Evolutionary conservation across 768 basidiomycete genomes (phyloP), one percentile per base, ranked within the genome.

Genomic region (Dictyophora rubrovolvata): DNA sequence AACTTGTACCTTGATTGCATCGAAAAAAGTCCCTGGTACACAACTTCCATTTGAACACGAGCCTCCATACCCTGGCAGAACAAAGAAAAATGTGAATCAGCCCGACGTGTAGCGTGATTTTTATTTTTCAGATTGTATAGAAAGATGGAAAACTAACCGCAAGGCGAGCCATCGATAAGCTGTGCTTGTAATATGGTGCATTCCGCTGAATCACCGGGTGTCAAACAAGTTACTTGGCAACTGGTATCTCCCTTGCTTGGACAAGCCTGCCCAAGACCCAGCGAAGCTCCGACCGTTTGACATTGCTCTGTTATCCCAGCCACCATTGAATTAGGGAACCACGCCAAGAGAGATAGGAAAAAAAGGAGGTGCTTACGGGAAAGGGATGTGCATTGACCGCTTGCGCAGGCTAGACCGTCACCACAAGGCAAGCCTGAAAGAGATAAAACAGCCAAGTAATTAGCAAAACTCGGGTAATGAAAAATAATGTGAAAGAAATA

Each of bases 111-210:
- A 42, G 52, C 63, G 36, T 37, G 56, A 61, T 64, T 48, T 48
- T 55, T 22, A 36, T 48, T 55, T 52, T 55, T 60, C 62, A 55
- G 54, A 48, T 52, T n/a, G 56, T 54, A 47, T 22, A 59, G 16
- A 53, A 48, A 58, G 54, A 50, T 49, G 18, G 54, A 54, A 18
- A 53, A 74, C 81, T 60, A 65, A 83, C 89, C 89, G 69, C 91
- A 94, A 14, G 88, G 83, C 33, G 87, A 89, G 21, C 91, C 92
- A 68, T 91, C 86, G 56, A 89, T 75, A 53, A 93, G 81, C 48
- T 79, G 69, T 3, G 87, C 79, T 57, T 86, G 83, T 52, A 93
- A 73, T 46, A 84, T 71, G 20, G 91, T 70, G 69, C 92, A 94
- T 63, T 78, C 77, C 61, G 81, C 78, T 14, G 78, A 55, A 14